Percentiles rank a stretch among this genome's conserved stretches.
phyloP scores from a whole-genome alignment of 2,329 filamentous ascomycete genomes.

The Lithohypha guttulata region DNA sequence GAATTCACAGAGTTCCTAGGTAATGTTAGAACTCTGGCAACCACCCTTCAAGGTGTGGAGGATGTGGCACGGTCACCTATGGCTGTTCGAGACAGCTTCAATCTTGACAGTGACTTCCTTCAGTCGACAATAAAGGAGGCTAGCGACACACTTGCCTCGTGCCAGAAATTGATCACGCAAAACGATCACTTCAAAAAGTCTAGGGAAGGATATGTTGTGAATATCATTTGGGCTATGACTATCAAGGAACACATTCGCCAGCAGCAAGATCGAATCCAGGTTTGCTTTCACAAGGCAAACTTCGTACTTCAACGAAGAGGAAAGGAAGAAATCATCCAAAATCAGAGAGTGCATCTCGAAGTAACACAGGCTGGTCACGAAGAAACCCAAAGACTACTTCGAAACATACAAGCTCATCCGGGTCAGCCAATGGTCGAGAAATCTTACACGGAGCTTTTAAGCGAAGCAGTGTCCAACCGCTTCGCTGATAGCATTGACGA shows the following conservation, averaged over 20 bases:
- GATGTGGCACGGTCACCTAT: neutral
- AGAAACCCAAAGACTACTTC: neutral
- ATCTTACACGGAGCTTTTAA: neutral
- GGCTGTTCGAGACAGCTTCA: neutral
- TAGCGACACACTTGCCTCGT: constrained; percentile 1
- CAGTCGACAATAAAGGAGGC: constrained; percentile 3
- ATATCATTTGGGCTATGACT: constrained; percentile 7
- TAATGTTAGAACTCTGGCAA: neutral
- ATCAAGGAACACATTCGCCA: constrained; percentile 1
- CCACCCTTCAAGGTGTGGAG: neutral
- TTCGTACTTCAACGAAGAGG: constrained; percentile 6
- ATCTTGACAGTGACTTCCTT: constrained; percentile 5
- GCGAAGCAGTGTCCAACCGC: neutral
- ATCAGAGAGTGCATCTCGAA: neutral
- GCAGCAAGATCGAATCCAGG: constrained; percentile 2
- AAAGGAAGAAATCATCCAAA: neutral
- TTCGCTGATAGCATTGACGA: neutral
- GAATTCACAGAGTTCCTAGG: neutral
- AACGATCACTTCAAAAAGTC: constrained; percentile 7
- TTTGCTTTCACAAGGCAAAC: constrained; percentile 6
- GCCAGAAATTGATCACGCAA: constrained; percentile 2
- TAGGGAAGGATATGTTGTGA: constrained; percentile 1
- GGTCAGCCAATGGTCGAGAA: neutral
- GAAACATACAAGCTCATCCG: neutral
- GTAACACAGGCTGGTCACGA: neutral